Evolutionary conservation across 2,329 filamentous ascomycete species (phyloP).

Genomic region (Sarocladium oryzae): DNA sequence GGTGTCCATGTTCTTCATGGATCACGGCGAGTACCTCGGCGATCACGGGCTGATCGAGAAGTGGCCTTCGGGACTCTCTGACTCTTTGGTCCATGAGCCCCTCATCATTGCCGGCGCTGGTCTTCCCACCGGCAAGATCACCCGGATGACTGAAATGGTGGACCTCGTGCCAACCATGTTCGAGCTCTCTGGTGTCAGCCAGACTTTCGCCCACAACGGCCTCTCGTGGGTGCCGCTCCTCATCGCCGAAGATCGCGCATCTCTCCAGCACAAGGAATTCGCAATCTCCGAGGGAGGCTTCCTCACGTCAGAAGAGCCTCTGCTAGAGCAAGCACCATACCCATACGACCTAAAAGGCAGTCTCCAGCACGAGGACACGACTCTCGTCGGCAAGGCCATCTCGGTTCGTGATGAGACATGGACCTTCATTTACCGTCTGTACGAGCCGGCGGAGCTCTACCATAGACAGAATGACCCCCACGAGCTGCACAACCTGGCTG

Average conservation of each 20-base stretch:
- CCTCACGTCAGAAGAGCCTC: slow-evolving; percentile 34
- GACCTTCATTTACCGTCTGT: slow-evolving; percentile 38
- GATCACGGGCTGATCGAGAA: slow-evolving; percentile 43
- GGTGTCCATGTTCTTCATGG: slow-evolving; percentile 37
- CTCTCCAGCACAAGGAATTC: slow-evolving; percentile 27
- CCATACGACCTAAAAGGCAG: slow-evolving; percentile 39
- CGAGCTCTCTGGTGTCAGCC: slow-evolving; percentile 28
- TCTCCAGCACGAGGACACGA: slow-evolving; percentile 38
- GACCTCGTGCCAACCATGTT: slow-evolving; percentile 38
- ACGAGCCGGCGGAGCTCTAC: slow-evolving; percentile 39
- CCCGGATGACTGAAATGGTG: slow-evolving; percentile 37
- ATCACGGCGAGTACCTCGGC: slow-evolving; percentile 40
- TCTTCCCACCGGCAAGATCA: slow-evolving; percentile 25
- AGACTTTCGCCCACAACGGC: slow-evolving; percentile 35
- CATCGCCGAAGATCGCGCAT: slow-evolving; percentile 8
- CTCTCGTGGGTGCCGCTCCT: slow-evolving; percentile 22
- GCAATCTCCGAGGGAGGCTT: slow-evolving; percentile 40
- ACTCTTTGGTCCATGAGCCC: slow-evolving; percentile 35
- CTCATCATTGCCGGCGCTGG: slow-evolving; percentile 36
- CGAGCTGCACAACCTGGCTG: slow-evolving; percentile 33
- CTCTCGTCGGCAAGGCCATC: slow-evolving; percentile 35
- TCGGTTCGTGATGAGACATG: slow-evolving; percentile 28
- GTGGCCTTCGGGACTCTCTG: slow-evolving; percentile 37
- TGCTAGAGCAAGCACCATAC: slow-evolving; percentile 35
- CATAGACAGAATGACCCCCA: slow-evolving; percentile 27